Conservation (phyloP, 768 basidiomycete genomes). For the Suillus variegatus region DNA sequence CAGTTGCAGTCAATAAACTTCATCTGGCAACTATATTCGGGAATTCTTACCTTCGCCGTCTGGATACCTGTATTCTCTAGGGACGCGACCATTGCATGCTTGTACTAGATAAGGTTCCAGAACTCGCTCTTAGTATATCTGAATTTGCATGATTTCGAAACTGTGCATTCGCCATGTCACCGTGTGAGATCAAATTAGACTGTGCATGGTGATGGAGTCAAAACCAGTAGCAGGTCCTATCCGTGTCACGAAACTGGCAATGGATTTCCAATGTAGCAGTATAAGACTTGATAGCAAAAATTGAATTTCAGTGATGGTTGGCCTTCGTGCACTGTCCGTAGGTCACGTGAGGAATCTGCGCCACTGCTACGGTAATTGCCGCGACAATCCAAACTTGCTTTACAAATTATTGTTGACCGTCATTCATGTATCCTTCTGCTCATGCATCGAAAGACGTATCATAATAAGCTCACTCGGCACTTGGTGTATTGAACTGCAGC, state of each 20-base stretch:
- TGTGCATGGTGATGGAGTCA: background rate
- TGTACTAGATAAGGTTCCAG: background rate
- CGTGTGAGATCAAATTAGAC: background rate
- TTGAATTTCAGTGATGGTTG: too few relatives aligned
- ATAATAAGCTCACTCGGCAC: too few relatives aligned
- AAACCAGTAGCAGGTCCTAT: background rate
- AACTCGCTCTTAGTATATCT: background rate
- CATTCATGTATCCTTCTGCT: too few relatives aligned
- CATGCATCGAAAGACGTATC: too few relatives aligned
- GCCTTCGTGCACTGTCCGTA: too few relatives aligned
- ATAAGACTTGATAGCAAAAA: too few relatives aligned
- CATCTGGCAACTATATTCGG: background rate
- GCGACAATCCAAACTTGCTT: too few relatives aligned
- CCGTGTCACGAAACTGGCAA: background rate
- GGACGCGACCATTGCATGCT: background rate
- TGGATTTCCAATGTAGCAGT: too few relatives aligned
- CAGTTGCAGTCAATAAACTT: background rate
- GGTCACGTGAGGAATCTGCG: too few relatives aligned
- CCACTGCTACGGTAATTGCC: too few relatives aligned
- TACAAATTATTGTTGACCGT: too few relatives aligned
- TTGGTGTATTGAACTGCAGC: too few relatives aligned
- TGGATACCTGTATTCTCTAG: background rate
- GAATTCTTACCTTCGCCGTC: constrained; percentile 1
- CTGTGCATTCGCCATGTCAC: background rate
- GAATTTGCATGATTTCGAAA: background rate